Evolutionary conservation across 495 filamentous ascomycete species (phyloP).

Genomic region (Hyphodiscus hymeniophilus): DNA sequence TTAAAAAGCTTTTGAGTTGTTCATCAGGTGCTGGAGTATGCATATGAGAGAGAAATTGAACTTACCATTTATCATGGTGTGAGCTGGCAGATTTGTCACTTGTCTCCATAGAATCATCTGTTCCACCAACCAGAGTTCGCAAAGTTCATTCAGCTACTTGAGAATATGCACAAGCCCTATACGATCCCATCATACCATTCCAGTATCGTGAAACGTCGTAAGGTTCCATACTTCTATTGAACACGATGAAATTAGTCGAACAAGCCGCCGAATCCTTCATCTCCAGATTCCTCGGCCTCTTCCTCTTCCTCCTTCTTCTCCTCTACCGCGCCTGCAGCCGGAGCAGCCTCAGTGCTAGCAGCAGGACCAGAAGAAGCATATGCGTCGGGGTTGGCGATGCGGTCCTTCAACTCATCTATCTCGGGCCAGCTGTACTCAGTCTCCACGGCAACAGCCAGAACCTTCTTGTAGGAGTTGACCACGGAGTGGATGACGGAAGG

Average conservation of each 20-base stretch:
- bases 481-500: conserved; percentile 92
- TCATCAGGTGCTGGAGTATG: conserved; percentile 36
- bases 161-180: conserved; percentile 19
- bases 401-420: conserved; percentile 96
- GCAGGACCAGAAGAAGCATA: conserved; percentile 73
- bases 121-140: not conserved
- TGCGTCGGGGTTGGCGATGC: conserved; percentile 95
- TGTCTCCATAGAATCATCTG: conserved; percentile 5
- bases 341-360: conserved; percentile 34
- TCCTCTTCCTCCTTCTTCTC: conserved; percentile 50
- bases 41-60: conserved; percentile 20
- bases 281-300: conserved; percentile 51
- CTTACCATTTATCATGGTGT: conserved; percentile 34
- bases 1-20: conserved; percentile 54
- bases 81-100: not conserved
- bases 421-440: conserved; percentile 93
- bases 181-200: conserved; percentile 14
- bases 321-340: conserved; percentile 39
- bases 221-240: conserved; percentile 15
- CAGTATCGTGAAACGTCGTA: conserved; percentile 7
- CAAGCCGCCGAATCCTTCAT: conserved; percentile 60
- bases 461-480: conserved; percentile 96
- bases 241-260: conserved; percentile 38
- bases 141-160: not conserved
- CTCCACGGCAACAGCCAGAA: conserved; percentile 79